Evolutionary conservation across 108 stramenopile species (phyloP), one percentile per base, ranked within the genome.

Genomic region (Nannochloropsis gaditana): DNA sequence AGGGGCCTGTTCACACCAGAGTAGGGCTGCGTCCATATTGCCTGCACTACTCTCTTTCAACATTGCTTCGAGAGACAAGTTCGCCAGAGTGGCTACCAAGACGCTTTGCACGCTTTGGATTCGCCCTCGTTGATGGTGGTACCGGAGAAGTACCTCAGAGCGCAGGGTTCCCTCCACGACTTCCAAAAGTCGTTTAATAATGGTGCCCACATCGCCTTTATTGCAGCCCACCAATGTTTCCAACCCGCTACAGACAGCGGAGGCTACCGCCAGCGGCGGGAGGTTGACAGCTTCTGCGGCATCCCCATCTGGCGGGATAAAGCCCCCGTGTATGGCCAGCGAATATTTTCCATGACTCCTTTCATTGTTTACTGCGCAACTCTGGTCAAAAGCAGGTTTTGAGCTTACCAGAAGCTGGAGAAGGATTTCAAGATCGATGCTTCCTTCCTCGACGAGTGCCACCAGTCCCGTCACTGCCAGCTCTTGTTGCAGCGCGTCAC

Each of bases 1-100:
- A 73, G 59, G 59, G 59, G 59, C 8, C 59, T 73, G 59, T 73
- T 73, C 59, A 73, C 59, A 73, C 59, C 59, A 73, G n/a, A 73
- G 59, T n/a, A 73, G n/a, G n/a, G 59, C 59, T n/a, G 59, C 59
- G 59, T 73, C 59, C 59, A 73, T 73, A 73, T 73, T 73, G 4
- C 59, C 59, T 15, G 19, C 5, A 2, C 59, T n/a, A 73, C n/a
- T 4, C 59, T 73, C 59, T 73, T 73, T 15, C 5, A n/a, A 5
- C 15, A 73, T n/a, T 4, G 19, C 59, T n/a, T 73, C 59, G 19
- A 73, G 59, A 15, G n/a, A n/a, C 2, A 73, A n/a, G 3, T 73
- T 15, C 19, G 59, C n/a, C n/a, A 73, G n/a, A n/a, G 59, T 73
- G 59, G 19, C 19, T 73, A 73, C 8, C 19, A n/a, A 73, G 19